Base-by-base conservation (phyloP, 2,329 filamentous ascomycete species). In the Fusarium illudens region DNA sequence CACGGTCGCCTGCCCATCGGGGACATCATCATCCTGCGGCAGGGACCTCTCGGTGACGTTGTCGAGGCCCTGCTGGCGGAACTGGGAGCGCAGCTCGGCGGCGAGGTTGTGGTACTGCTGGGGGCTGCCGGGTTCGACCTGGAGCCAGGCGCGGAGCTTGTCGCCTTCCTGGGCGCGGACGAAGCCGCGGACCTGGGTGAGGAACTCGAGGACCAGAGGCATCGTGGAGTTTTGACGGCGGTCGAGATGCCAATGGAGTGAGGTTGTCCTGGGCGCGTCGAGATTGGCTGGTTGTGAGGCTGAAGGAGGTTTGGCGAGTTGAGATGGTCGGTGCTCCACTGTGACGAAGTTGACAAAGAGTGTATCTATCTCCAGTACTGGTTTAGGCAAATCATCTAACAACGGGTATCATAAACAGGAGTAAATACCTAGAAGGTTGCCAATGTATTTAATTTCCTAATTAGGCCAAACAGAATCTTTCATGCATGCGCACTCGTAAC, bases 51-150 rank as follows among this genome's bases (percentile, higher is more conserved):
- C 87, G 65, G 93, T 87, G 64, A 90, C 83, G 63, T 82, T 83
- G 49, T 90, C 89, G 48, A 93, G 82, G 15, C 85, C 84, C 12
- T 86, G 66, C 59, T 78, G 70, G 71, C 67, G 75, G 73, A 89
- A 93, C 29, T 82, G 77, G 32, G 81, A 80, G 68, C 86, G 88
- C 52, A 96, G 82, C 79, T 96, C 92, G 22, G 80, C 77, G 27
- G 88, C 87, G 72, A 96, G 88, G 59, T 87, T 81, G 66, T 85
- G 84, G 78, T 96, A 96, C 55, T 89, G 84, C 15, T 87, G 82
- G 3, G 88, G 83, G 27, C 92, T 85, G 29, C 87, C 87, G 6
- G 92, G 91, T 75, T 95, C 92, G 68, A 96, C 90, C 65, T 89
- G 86, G 13, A 96, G 84, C 83, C 88, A 94, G 60, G 88, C 84